Evolutionary conservation across 495 filamentous ascomycete species (phyloP).

Genomic region (Diplogelasinospora grovesii): DNA sequence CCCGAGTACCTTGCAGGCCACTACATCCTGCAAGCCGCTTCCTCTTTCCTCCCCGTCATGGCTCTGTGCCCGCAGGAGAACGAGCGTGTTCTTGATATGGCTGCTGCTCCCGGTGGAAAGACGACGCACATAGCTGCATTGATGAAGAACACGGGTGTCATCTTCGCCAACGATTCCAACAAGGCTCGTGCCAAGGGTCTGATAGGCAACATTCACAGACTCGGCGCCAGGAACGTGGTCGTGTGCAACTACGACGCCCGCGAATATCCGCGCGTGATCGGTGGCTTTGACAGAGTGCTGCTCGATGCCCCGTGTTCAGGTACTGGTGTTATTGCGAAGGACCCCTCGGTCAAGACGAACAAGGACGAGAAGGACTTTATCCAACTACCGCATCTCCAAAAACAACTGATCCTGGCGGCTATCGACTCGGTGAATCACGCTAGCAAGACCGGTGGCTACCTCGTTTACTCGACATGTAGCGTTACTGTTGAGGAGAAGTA

Average conservation of each 20-base stretch:
- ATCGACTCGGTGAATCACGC: conserved; percentile 78
- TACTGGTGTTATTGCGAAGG: conserved; percentile 85
- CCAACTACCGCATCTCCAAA: conserved; percentile 83
- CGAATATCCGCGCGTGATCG: conserved; percentile 88
- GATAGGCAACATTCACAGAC: conserved; percentile 95
- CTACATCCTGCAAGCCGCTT: conserved; percentile 95
- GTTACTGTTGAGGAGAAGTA: conserved; percentile 29
- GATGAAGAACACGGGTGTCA: conserved; percentile 96
- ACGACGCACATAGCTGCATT: conserved; percentile 92
- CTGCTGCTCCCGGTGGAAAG: conserved; percentile 95
- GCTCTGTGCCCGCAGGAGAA: conserved; percentile 89
- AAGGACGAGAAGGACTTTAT: conserved; percentile 93
- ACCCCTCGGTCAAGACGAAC: conserved; percentile 92
- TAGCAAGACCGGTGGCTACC: conserved; percentile 77
- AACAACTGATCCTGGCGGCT: conserved; percentile 84
- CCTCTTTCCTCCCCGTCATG: conserved; percentile 97
- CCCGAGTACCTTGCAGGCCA: conserved; percentile 96
- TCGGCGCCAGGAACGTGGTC: conserved; percentile 87
- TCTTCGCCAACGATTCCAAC: conserved; percentile 95
- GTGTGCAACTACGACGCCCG: conserved; percentile 91
- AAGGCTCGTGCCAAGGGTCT: conserved; percentile 90
- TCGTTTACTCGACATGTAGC: conserved; percentile 85
- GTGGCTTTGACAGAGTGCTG: conserved; percentile 70
- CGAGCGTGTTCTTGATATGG: conserved; percentile 85
- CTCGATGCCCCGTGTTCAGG: conserved; percentile 41